phyloP scores from a whole-genome alignment of 2,329 filamentous ascomycete genomes.

The Talaromyces pinophilus region DNA sequence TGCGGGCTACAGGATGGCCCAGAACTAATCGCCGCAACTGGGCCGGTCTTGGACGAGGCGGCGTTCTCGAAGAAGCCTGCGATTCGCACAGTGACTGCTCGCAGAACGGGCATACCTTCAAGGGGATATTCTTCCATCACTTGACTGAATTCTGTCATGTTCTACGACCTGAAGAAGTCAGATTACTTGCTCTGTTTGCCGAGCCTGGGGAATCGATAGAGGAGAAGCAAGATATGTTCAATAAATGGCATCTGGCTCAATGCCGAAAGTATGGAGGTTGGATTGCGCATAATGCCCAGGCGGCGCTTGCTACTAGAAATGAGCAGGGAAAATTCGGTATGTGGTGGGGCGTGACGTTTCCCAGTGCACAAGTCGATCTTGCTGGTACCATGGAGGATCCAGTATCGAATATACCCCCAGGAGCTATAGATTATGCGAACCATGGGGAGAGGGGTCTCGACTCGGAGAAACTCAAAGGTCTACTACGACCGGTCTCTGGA shows the following conservation, averaged over 20 bases:
- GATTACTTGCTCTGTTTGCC: constrained; percentile 47
- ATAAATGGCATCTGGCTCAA: constrained; percentile 55
- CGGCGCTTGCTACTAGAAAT: constrained; percentile 71
- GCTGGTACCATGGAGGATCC: background rate
- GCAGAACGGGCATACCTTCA: constrained; percentile 87
- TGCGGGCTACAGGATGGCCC: constrained; percentile 75
- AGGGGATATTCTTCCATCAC: constrained; percentile 93
- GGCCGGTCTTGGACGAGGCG: constrained; percentile 74
- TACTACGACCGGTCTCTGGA: constrained; percentile 11
- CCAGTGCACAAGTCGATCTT: constrained; percentile 24
- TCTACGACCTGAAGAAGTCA: constrained; percentile 54
- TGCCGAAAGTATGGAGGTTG: constrained; percentile 71
- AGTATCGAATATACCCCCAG: constrained; percentile 37
- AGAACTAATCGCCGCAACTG: constrained; percentile 53
- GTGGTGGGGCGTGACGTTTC: constrained; percentile 70
- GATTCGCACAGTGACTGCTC: constrained; percentile 73
- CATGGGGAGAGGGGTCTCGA: constrained; percentile 26
- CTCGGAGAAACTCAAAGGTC: constrained; percentile 22
- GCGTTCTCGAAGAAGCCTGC: constrained; percentile 81
- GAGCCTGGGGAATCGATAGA: constrained; percentile 39
- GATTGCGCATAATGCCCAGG: constrained; percentile 75
- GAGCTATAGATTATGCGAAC: constrained; percentile 54
- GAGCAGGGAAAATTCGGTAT: constrained; percentile 71
- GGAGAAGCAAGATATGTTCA: constrained; percentile 47
- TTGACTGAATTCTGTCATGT: constrained; percentile 74